These are phyloP conservation scores for Solanum raphanifolium DNA, from an alignment of 257 asterid genomes.

Conservation along the genomic window DNA sequence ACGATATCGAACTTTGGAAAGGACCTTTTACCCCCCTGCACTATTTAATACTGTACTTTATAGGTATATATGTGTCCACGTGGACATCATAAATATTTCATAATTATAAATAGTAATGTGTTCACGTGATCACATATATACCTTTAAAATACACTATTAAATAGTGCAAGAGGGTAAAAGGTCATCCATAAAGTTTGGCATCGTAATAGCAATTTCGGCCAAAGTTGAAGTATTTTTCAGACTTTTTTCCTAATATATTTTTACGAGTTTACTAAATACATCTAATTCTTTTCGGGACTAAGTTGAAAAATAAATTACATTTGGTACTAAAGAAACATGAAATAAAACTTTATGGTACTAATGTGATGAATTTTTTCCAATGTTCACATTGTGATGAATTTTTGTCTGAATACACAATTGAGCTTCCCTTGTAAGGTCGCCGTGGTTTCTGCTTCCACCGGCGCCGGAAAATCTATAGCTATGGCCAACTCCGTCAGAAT, in stretches of 20 bases:
- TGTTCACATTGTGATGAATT: neutral
- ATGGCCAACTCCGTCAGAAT: conserved; percentile 60
- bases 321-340: neutral
- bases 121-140: too few relatives aligned
- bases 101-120: too few relatives aligned
- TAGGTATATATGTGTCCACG: too few relatives aligned
- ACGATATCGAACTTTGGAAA: too few relatives aligned
- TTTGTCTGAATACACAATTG: neutral
- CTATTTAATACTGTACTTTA: too few relatives aligned
- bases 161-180: too few relatives aligned
- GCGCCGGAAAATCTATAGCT: conserved; percentile 18
- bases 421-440: neutral
- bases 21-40: too few relatives aligned
- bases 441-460: neutral
- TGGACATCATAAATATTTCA: too few relatives aligned
- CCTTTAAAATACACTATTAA: too few relatives aligned
- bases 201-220: too few relatives aligned
- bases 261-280: neutral
- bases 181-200: too few relatives aligned
- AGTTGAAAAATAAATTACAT: neutral
- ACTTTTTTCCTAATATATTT: neutral
- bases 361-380: neutral
- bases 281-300: neutral
- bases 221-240: too few relatives aligned
- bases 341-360: neutral